Base-by-base conservation (phyloP, 176 grass and related monocot genomes). In the Carex kokanica region DNA sequence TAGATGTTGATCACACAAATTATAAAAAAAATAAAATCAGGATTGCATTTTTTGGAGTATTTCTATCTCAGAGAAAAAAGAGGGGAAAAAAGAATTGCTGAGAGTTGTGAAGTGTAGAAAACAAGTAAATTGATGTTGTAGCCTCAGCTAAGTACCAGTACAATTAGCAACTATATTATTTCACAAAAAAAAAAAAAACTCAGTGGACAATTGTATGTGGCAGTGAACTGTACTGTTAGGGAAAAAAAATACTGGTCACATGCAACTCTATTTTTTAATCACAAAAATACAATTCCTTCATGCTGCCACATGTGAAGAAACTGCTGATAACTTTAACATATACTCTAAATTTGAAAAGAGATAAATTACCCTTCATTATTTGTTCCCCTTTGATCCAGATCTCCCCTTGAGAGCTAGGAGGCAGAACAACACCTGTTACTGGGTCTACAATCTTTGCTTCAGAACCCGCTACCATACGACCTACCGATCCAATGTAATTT, bases 401-500 rank as follows among this genome's bases (percentile, higher is more conserved):
- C 57, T 90, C 88, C 13, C 88, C 88, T 47, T 25, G 29, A 64
- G 79, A 43, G 55, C 31, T 58, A 0, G 79, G 54, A 56, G 85
- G 80, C 24, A 90, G 60, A 10, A 65, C 45, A 25, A 79, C 58
- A 40, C 55, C 64, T 10, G 63, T 84, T 24, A 40, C 66, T 3
- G 3, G 67, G 20, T 84, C 65, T 16, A 90, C 74, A 77, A 90
- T 80, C 59, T 84, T 90, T 0, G 81, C 88, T 66, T 87, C 74
- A 18, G 54, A 27, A 56, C 62, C 57, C 14, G 13, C 32, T 36
- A 5, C 1, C 5, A 90, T 27, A 16, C 81, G 88, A 56, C 88
- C 88, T 3, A 75, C 85, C 4, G 88, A 90, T 78, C 81, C 70
- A 6, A 84, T 11, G 2, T 24, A 66, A 9, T 41, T 23, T 31